These are phyloP conservation scores for Penicillium sp. DNA, from an alignment of 2,329 filamentous ascomycete species.

Conservation along the genomic window DNA sequence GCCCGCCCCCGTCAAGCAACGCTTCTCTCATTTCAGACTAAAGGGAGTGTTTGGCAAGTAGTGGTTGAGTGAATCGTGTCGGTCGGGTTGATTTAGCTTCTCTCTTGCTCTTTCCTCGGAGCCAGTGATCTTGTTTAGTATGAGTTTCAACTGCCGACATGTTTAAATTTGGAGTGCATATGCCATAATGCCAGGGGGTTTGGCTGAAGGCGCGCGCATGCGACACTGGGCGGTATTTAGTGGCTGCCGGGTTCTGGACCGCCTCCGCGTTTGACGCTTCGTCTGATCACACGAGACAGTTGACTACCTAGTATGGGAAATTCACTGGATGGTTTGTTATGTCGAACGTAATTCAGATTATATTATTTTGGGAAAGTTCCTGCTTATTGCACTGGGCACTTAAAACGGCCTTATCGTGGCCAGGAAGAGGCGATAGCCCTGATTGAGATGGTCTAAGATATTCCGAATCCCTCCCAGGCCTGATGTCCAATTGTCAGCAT, in stretches of 20 bases:
- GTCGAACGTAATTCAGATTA: not conserved
- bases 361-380: no score
- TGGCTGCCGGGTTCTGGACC: slow-evolving; percentile 6
- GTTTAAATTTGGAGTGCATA: not conserved
- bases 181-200: not conserved
- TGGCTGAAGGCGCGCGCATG: slow-evolving; percentile 14
- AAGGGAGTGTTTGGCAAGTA: not conserved
- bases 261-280: not conserved
- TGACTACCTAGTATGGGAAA: no score
- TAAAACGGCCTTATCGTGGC: not conserved
- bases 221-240: slow-evolving; percentile 6
- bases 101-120: not conserved
- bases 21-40: not conserved
- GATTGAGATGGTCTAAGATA: not conserved
- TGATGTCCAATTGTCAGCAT: not conserved
- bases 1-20: slow-evolving; percentile 7
- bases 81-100: slow-evolving; percentile 6
- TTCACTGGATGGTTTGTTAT: no score
- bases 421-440: no score
- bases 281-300: no score
- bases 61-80: not conserved
- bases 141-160: slow-evolving; percentile 17
- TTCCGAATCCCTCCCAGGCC: no score
- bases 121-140: not conserved
- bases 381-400: no score